phyloP scores from a whole-genome alignment of 441 rosid species.

The Gossypium schwendimanii region DNA sequence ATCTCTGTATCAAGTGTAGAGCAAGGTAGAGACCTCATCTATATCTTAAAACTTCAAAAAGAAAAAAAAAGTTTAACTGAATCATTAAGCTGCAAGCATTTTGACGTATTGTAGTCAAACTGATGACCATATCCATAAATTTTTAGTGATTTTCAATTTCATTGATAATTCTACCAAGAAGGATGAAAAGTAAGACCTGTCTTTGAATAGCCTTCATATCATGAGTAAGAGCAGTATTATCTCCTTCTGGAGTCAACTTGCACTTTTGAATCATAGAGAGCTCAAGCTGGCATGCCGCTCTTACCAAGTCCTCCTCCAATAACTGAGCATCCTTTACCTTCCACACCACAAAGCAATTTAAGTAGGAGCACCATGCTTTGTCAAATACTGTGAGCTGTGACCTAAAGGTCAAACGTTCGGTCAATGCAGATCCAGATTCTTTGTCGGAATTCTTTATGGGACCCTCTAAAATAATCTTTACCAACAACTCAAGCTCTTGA shows the following conservation, averaged over 20 bases:
- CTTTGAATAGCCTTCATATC: conserved; percentile 83
- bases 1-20: neutral
- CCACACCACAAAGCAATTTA: conserved; percentile 89
- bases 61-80: neutral
- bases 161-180: neutral
- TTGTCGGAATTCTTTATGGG: conserved; percentile 50
- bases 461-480: conserved; percentile 66
- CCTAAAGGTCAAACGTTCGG: conserved; percentile 59
- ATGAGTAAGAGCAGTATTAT: conserved; percentile 50
- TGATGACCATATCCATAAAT: neutral
- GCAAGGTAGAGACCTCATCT: neutral
- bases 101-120: neutral
- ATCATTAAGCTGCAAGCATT: neutral
- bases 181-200: conserved; percentile 37
- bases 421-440: conserved; percentile 34
- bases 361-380: conserved; percentile 72
- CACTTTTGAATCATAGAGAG: conserved; percentile 92
- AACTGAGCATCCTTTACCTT: conserved; percentile 87
- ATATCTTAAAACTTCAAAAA: neutral
- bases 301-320: conserved; percentile 81
- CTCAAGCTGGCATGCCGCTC: conserved; percentile 98
- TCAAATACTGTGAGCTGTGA: conserved; percentile 74
- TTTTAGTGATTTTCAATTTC: neutral
- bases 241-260: conserved; percentile 61
- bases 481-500: conserved; percentile 62